These are phyloP conservation scores for Tylopilus vinaceipallidus DNA, from an alignment of 768 basidiomycete genomes.

Conservation along the genomic window DNA sequence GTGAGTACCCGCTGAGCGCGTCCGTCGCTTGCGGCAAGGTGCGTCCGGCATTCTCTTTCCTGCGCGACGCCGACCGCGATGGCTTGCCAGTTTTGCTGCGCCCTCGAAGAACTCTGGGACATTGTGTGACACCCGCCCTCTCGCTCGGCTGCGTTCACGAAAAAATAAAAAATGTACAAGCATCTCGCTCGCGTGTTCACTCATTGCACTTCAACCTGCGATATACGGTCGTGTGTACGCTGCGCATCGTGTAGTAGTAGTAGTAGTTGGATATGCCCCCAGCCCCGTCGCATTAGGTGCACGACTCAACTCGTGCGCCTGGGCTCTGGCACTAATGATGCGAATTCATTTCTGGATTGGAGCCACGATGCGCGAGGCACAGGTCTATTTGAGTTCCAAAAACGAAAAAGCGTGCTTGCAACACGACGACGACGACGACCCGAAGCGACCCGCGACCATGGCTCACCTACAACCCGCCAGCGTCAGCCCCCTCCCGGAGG, in stretches of 20 bases:
- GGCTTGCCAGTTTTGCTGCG: slow-evolving; percentile 73
- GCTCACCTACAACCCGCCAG: slow-evolving; percentile 38
- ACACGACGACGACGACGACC: not conserved
- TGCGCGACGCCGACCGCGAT: slow-evolving; percentile 1
- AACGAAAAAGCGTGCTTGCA: not conserved
- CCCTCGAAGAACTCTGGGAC: slow-evolving; percentile 94
- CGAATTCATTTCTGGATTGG: slow-evolving; percentile 15
- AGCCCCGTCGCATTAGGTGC: slow-evolving; percentile 33
- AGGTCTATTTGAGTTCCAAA: slow-evolving; percentile 14
- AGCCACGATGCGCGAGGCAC: not conserved
- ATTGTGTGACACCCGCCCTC: too few relatives aligned
- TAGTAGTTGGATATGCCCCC: slow-evolving; percentile 26
- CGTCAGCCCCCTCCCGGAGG: slow-evolving; percentile 54
- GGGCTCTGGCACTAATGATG: slow-evolving; percentile 36
- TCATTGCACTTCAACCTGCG: slow-evolving; percentile 37
- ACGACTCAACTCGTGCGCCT: slow-evolving; percentile 35
- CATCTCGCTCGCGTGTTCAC: not conserved
- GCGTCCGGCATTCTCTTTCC: slow-evolving; percentile 24
- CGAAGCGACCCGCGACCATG: slow-evolving; percentile 28
- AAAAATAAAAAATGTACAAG: slow-evolving; percentile 3
- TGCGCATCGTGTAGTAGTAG: slow-evolving; percentile 29
- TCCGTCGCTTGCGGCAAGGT: slow-evolving; percentile 98
- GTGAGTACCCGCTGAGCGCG: slow-evolving; percentile 89
- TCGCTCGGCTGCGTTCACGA: not conserved
- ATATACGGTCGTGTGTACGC: slow-evolving; percentile 22